phyloP scores from a whole-genome alignment of 2,329 filamentous ascomycete genomes.

The Pestalotiopsis sp. region DNA sequence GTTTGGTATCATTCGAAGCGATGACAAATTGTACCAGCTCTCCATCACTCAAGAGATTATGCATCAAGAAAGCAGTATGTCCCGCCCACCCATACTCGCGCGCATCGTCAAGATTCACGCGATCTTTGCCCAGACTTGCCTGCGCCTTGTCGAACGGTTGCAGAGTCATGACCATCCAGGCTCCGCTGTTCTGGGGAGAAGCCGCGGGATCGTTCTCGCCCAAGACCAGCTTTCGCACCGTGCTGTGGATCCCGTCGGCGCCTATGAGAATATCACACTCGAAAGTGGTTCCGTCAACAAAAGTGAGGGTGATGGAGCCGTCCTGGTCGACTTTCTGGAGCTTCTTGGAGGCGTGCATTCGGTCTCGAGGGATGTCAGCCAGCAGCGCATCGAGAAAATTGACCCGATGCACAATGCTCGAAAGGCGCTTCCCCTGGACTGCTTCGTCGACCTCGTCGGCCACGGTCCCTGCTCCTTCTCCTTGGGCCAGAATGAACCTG shows the following conservation, averaged over 20 bases:
- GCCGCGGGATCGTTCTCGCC: conserved; percentile 26
- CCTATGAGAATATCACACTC: conserved; percentile 35
- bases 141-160: conserved; percentile 22
- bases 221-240: conserved; percentile 36
- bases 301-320: conserved; percentile 18
- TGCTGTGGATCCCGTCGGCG: conserved; percentile 32
- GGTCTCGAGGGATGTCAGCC: conserved; percentile 17
- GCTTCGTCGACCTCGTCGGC: neutral
- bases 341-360: conserved; percentile 27
- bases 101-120: conserved; percentile 21
- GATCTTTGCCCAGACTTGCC: conserved; percentile 19
- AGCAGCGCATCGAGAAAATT: conserved; percentile 21
- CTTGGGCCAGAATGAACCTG: conserved; percentile 23
- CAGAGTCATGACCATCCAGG: conserved; percentile 25
- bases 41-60: conserved; percentile 21
- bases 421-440: conserved; percentile 16
- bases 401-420: conserved; percentile 22
- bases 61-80: conserved; percentile 17
- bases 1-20: conserved; percentile 18
- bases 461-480: conserved; percentile 15
- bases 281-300: conserved; percentile 23
- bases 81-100: conserved; percentile 27
- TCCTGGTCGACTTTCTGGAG: conserved; percentile 16
- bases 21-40: conserved; percentile 25
- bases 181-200: conserved; percentile 20